phyloP scores from a whole-genome alignment of 805 yeast genomes.

The Candida coquimbonensis region DNA sequence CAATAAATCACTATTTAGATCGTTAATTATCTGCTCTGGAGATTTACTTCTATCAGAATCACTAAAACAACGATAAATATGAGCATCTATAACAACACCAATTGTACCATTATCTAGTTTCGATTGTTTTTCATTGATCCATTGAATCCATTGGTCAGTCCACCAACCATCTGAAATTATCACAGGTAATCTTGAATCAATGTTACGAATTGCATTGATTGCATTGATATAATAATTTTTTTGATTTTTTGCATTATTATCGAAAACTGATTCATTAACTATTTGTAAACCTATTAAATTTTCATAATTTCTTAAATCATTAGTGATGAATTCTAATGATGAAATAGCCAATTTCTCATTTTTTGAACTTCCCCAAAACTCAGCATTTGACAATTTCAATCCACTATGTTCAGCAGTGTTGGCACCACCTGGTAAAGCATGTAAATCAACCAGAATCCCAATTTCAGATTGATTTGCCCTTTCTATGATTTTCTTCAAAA shows the following conservation, averaged over 20 bases:
- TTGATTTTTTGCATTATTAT: slow-evolving; percentile 45
- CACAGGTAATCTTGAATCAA: slow-evolving; percentile 56
- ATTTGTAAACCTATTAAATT: slow-evolving; percentile 80
- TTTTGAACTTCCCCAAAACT: slow-evolving; percentile 49
- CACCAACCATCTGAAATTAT: slow-evolving; percentile 94
- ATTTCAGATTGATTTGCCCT: slow-evolving; percentile 58
- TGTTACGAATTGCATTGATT: slow-evolving; percentile 46
- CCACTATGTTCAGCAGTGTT: slow-evolving; percentile 85
- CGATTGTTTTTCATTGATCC: slow-evolving; percentile 42
- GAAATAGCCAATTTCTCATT: slow-evolving; percentile 40
- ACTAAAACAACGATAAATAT: slow-evolving; percentile 79
- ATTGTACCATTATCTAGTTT: slow-evolving; percentile 29
- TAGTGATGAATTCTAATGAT: slow-evolving; percentile 52
- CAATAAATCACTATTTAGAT: slow-evolving; percentile 43
- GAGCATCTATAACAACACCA: slow-evolving; percentile 77
- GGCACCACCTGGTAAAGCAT: slow-evolving; percentile 91
- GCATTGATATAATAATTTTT: slow-evolving; percentile 61
- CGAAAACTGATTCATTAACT: slow-evolving; percentile 76
- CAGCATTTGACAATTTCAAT: slow-evolving; percentile 47
- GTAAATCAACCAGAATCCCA: slow-evolving; percentile 76
- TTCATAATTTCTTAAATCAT: slow-evolving; percentile 48
- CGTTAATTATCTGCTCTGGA: slow-evolving; percentile 57
- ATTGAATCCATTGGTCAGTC: slow-evolving; percentile 69
- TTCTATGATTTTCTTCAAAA: slow-evolving; percentile 46
- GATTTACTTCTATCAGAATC: slow-evolving; percentile 61